Evolutionary conservation across 805 yeast species (phyloP), one percentile per base, ranked within the genome.

Genomic region (Lipomyces chichibuensis): DNA sequence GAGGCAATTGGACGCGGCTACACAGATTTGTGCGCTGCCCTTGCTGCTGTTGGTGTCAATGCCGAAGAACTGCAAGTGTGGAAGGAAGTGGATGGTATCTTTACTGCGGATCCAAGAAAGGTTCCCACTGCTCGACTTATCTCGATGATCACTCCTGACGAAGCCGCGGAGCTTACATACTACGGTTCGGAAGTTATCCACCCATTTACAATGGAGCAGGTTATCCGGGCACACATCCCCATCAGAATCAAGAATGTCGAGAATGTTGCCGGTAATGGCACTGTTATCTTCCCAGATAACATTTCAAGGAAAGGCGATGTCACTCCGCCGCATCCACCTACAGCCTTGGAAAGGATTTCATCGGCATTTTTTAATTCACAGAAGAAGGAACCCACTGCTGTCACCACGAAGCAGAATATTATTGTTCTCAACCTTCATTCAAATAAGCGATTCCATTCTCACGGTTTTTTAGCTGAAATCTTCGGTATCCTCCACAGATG

Each of bases 181-280:
- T 95, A 95, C 76, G 99, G 99, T 57, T 89, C 96, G 1, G 99
- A 95, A 80, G 99, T 95, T 72, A 95, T 95, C 74, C 99, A 95
- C 76, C 99, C 99, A 2, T 93, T 95, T 82, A 95, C 99, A 27
- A 95, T 95, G 99, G 98, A 94, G 80, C 99, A 95, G 81, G 99
- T 94, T 65, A 95, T 95, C 74, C 87, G 88, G 73, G 98, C 98
- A 29, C 91, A 89, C 76, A 95, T 95, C 76, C 99, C 99, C 58
- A 95, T 95, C 77, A 87, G 98, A 76, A 95, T 95, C 75, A 95
- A 95, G 79, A 95, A 95, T 78, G 99, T 95, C 63, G 93, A 87
- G 79, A 94, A 94, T 78, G 98, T 98, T 61, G 77, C 77, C n/a
- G 98, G 98, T 57, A 84, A 84, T 59, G 99, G 99, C 73, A 95